Evolutionary conservation across 2,329 filamentous ascomycete genomes (phyloP).

Genomic region (Apiospora kogelbergensis): DNA sequence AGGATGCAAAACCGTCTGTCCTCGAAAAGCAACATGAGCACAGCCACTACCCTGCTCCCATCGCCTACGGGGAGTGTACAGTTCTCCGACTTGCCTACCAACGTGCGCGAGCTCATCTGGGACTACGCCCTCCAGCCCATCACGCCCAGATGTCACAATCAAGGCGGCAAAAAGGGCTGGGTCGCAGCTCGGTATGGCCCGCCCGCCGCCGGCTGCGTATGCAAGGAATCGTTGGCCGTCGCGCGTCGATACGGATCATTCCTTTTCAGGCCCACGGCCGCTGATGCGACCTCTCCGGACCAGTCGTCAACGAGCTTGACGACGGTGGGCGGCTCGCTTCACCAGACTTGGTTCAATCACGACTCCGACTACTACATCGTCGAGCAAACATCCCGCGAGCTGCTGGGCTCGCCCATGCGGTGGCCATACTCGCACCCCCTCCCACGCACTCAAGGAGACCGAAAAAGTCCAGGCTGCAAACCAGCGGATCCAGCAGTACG

Average conservation of each 20-base stretch:
- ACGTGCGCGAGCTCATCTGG: constrained; percentile 7
- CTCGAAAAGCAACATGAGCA: background rate
- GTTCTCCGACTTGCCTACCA: constrained; percentile 1
- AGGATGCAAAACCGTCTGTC: background rate
- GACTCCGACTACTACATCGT: background rate
- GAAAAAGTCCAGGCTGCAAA: background rate
- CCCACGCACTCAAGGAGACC: background rate
- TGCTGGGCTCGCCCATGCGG: background rate
- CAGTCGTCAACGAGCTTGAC: background rate
- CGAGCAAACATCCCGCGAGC: background rate
- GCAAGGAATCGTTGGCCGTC: background rate
- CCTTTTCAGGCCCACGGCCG: background rate
- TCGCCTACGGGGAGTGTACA: background rate
- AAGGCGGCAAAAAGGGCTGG: background rate
- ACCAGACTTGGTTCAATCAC: constrained; percentile 1
- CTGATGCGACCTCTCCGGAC: background rate
- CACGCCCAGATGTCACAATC: background rate
- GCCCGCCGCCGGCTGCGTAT: background rate
- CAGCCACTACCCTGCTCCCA: background rate
- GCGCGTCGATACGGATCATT: background rate
- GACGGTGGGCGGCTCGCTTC: background rate
- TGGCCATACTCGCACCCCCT: background rate
- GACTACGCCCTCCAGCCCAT: background rate
- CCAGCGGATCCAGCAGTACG: background rate
- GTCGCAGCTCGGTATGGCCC: background rate